A percentile compares a stretch with the other conserved stretches of the same genome.
These are phyloP conservation scores for Trichomonascaceae sp. DNA, from an alignment of 1,139 yeast genomes.

Conservation along the genomic window DNA sequence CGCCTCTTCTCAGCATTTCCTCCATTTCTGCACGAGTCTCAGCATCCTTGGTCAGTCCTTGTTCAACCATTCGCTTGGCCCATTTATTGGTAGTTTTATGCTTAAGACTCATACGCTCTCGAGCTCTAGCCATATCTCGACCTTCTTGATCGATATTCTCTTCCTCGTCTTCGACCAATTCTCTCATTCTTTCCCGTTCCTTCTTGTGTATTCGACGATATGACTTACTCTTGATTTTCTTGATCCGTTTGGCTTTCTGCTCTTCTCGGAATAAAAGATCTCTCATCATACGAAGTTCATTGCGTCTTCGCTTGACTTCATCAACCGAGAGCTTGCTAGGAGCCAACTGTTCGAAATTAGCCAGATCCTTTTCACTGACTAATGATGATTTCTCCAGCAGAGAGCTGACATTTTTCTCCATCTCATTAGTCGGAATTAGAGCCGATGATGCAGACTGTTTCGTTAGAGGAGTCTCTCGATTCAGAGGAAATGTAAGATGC, in stretches of 20 bases:
- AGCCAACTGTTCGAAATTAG: slow-evolving; percentile 81
- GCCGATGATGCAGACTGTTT: slow-evolving; percentile 50
- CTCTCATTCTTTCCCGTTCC: slow-evolving; percentile 66
- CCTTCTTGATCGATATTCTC: slow-evolving; percentile 42
- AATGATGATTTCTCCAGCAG: slow-evolving; percentile 62
- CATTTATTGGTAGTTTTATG: slow-evolving; percentile 79
- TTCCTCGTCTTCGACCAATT: slow-evolving; percentile 59
- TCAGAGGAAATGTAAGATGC: slow-evolving; percentile 67
- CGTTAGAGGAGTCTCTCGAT: slow-evolving; percentile 41
- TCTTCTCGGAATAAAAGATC: slow-evolving; percentile 96
- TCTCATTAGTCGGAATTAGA: slow-evolving; percentile 47
- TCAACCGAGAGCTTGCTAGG: slow-evolving; percentile 68
- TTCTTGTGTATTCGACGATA: slow-evolving; percentile 83
- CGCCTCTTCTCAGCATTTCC: slow-evolving; percentile 89
- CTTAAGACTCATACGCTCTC: slow-evolving; percentile 85
- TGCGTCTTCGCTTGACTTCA: slow-evolving; percentile 70
- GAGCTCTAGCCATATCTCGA: slow-evolving; percentile 76
- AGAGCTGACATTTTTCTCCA: slow-evolving; percentile 60
- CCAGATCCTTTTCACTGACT: slow-evolving; percentile 65
- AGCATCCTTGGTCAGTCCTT: slow-evolving; percentile 84
- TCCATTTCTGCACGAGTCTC: slow-evolving; percentile 83
- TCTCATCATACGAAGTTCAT: slow-evolving; percentile 84
- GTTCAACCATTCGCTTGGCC: slow-evolving; percentile 87
- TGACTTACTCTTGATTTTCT: slow-evolving; percentile 89
- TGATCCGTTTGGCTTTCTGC: slow-evolving; percentile 79